Evolutionary conservation across 2,329 filamentous ascomycete species (phyloP).

Genomic region (Diplodia intermedia): DNA sequence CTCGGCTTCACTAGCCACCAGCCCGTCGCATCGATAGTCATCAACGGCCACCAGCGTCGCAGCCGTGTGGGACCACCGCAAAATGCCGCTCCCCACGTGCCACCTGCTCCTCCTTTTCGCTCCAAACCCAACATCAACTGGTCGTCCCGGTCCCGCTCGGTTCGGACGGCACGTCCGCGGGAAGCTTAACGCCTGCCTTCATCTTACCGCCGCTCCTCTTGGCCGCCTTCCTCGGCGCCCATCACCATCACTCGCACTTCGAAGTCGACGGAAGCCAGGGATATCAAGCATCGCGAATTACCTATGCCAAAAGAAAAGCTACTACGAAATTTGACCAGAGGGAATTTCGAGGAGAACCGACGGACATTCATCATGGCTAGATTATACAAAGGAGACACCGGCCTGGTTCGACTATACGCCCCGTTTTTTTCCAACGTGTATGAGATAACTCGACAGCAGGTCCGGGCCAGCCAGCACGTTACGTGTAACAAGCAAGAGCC

Average conservation of each 20-base stretch:
- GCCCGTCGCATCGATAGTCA: slow-evolving; percentile 5
- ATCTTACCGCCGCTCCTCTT: slow-evolving; percentile 2
- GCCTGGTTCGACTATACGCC: slow-evolving; percentile 30
- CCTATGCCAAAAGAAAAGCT: slow-evolving; percentile 20
- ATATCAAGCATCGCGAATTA: slow-evolving; percentile 16
- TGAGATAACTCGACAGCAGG: slow-evolving; percentile 23
- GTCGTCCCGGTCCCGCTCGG: background rate
- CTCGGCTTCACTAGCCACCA: background rate
- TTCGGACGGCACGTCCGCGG: background rate
- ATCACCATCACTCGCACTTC: slow-evolving; percentile 5
- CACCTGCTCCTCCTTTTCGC: slow-evolving; percentile 7
- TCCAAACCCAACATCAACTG: background rate
- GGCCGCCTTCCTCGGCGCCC: background rate
- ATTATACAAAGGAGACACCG: slow-evolving; percentile 31
- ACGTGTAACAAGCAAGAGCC: slow-evolving; percentile 27
- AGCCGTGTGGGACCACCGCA: slow-evolving; percentile 6
- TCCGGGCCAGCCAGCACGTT: slow-evolving; percentile 29
- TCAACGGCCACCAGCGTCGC: slow-evolving; percentile 23
- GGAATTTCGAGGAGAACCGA: slow-evolving; percentile 16
- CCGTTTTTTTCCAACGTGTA: slow-evolving; percentile 29
- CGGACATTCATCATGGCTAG: slow-evolving; percentile 31
- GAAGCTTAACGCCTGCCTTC: slow-evolving; percentile 8
- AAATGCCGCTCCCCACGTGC: background rate
- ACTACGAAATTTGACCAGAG: slow-evolving; percentile 12
- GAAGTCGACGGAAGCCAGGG: background rate